Conservation (phyloP, 2,329 filamentous ascomycete species). For the Colletotrichum filicis region DNA sequence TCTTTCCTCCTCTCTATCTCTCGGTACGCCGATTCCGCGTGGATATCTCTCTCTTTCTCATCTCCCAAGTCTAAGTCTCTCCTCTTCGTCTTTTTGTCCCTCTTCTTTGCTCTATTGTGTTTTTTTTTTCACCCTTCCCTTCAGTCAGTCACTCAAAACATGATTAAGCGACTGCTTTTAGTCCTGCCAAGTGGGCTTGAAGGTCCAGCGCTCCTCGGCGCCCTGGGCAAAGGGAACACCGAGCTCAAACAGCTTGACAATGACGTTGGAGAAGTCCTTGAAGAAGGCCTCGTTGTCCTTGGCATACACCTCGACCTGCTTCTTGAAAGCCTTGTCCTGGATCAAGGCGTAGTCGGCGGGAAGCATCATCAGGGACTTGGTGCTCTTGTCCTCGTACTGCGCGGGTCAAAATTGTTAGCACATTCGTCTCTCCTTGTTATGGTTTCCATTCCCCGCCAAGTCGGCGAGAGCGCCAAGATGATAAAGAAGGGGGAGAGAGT, state of each 20-base stretch:
- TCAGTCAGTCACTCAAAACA: neutral
- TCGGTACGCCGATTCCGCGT: conserved; percentile 10
- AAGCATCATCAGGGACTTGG: conserved; percentile 96
- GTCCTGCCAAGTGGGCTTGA: conserved; percentile 65
- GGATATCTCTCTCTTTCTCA: conserved; percentile 27
- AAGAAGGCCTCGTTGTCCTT: conserved; percentile 94
- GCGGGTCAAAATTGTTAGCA: neutral
- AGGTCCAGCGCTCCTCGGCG: conserved; percentile 67
- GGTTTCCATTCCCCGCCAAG: neutral
- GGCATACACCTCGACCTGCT: conserved; percentile 86
- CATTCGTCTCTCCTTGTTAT: neutral
- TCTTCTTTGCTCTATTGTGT: neutral
- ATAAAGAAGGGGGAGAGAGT: too few relatives aligned
- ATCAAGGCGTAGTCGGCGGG: conserved; percentile 90
- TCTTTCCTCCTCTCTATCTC: conserved; percentile 6
- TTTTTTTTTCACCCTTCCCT: neutral
- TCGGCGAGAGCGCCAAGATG: neutral
- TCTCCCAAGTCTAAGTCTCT: conserved; percentile 13
- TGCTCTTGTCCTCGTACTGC: conserved; percentile 86
- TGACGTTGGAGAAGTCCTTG: conserved; percentile 85
- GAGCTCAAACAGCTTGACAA: conserved; percentile 89
- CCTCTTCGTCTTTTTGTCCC: neutral
- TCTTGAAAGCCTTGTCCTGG: conserved; percentile 87
- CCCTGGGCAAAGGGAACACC: conserved; percentile 87
- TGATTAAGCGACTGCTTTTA: neutral